A percentile compares a stretch with the other conserved stretches of the same genome.
phyloP scores from a whole-genome alignment of 148 eudicot genomes.

The Linanthus parryae region DNA sequence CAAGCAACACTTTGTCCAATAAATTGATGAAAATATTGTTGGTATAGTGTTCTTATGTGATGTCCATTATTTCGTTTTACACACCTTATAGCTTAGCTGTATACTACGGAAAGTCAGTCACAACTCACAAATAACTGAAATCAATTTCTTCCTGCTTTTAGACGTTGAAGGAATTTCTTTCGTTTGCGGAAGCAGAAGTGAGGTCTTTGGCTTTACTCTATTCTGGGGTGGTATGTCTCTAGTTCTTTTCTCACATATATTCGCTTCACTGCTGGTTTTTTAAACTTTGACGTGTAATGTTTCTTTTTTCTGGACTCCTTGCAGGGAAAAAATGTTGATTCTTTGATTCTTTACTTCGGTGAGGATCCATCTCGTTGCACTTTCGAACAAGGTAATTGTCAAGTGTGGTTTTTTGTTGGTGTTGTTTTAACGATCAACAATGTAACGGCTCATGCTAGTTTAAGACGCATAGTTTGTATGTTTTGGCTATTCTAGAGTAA shows the following conservation, averaged over 20 bases:
- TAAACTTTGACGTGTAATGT: background rate
- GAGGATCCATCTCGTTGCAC: slow-evolving; percentile 29
- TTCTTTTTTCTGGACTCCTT: background rate
- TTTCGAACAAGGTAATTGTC: slow-evolving; percentile 22
- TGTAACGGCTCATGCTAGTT: too few relatives aligned
- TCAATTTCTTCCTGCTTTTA: background rate
- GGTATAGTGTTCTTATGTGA: too few relatives aligned
- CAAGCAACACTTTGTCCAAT: too few relatives aligned
- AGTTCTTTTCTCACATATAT: background rate
- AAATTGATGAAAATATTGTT: too few relatives aligned
- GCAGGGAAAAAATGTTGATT: slow-evolving; percentile 26
- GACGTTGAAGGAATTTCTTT: slow-evolving; percentile 17
- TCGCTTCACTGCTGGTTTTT: background rate
- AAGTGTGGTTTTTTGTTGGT: background rate
- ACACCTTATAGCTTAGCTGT: too few relatives aligned
- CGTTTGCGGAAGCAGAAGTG: slow-evolving; percentile 23
- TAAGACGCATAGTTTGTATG: too few relatives aligned
- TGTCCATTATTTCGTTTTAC: too few relatives aligned
- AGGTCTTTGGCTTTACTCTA: slow-evolving; percentile 20
- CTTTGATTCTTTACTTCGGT: slow-evolving; percentile 24
- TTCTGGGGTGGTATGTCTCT: slow-evolving; percentile 20
- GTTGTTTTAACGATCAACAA: background rate
- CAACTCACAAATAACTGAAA: too few relatives aligned
- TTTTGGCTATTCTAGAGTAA: too few relatives aligned
- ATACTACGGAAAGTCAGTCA: too few relatives aligned